These are phyloP conservation scores for Eleusine indica DNA, from an alignment of 176 grass and related monocot species.

Conservation along the genomic window DNA sequence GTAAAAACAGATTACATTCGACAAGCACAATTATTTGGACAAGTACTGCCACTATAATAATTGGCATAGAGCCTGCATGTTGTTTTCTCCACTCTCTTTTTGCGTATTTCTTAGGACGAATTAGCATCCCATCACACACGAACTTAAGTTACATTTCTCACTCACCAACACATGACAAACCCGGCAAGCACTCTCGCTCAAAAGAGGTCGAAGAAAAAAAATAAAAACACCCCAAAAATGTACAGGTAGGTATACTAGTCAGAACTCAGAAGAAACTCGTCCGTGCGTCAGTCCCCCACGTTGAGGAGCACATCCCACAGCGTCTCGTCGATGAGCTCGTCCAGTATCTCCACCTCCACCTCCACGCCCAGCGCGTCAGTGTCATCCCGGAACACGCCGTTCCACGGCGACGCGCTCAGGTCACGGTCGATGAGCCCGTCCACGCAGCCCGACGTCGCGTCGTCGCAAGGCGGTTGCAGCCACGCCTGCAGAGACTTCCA, in stretches of 20 bases:
- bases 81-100: background rate
- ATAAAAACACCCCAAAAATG: too few relatives aligned
- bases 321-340: too few relatives aligned
- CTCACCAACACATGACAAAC: constrained; percentile 29
- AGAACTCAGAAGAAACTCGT: too few relatives aligned
- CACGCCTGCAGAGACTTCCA: constrained; percentile 49
- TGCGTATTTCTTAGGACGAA: constrained; percentile 10
- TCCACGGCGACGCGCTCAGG: constrained; percentile 64
- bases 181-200: constrained; percentile 30
- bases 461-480: constrained; percentile 21
- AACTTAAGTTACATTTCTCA: constrained; percentile 18
- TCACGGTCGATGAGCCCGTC: constrained; percentile 72
- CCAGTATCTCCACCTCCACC: too few relatives aligned
- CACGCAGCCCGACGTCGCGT: constrained; percentile 26
- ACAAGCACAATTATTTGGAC: too few relatives aligned
- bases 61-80: background rate
- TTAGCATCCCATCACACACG: constrained; percentile 6
- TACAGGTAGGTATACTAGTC: too few relatives aligned
- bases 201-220: too few relatives aligned
- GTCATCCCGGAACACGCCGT: constrained; percentile 51
- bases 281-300: too few relatives aligned
- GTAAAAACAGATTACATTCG: too few relatives aligned
- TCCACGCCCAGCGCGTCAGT: constrained; percentile 47
- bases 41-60: background rate
- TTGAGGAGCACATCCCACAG: too few relatives aligned